These are phyloP conservation scores for Paraphoma sp. DNA, from an alignment of 2,329 filamentous ascomycete genomes.

Conservation along the genomic window DNA sequence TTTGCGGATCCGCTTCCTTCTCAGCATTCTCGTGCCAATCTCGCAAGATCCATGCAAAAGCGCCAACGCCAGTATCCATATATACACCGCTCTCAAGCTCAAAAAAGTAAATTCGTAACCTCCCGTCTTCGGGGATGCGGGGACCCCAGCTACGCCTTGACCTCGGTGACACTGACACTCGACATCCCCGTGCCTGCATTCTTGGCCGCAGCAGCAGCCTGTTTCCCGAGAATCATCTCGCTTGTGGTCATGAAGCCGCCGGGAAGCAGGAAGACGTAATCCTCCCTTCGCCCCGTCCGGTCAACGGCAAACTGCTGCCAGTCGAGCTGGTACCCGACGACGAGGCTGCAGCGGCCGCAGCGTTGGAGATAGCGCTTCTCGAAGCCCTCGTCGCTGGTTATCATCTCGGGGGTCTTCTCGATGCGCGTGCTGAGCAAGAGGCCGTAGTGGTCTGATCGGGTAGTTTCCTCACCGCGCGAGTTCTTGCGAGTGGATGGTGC, in stretches of 20 bases:
- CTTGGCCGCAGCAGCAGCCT: slow-evolving; percentile 13
- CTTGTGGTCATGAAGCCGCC: slow-evolving; percentile 65
- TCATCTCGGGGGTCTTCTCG: slow-evolving; percentile 57
- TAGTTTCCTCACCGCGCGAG: neutral
- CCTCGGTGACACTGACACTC: slow-evolving; percentile 26
- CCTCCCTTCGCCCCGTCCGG: slow-evolving; percentile 46
- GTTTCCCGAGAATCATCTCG: slow-evolving; percentile 58
- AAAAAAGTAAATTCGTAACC: neutral
- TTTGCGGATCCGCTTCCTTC: too few species aligned
- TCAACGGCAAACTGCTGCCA: slow-evolving; percentile 54
- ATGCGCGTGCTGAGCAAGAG: slow-evolving; percentile 56
- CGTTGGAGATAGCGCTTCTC: slow-evolving; percentile 68
- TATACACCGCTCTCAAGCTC: neutral
- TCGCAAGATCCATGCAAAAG: too few species aligned
- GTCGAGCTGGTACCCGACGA: slow-evolving; percentile 69
- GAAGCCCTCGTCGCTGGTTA: slow-evolving; percentile 68
- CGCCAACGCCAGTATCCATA: too few species aligned
- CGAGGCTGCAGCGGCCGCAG: slow-evolving; percentile 67
- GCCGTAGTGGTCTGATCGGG: slow-evolving; percentile 51
- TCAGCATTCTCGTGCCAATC: neutral
- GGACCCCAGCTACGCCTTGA: slow-evolving; percentile 23
- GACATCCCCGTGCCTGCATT: slow-evolving; percentile 14
- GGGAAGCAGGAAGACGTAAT: slow-evolving; percentile 67
- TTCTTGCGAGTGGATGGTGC: slow-evolving; percentile 16
- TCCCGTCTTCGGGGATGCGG: neutral